Conservation (phyloP, 352 stramenopile genomes). For the Pythium dissimile region DNA sequence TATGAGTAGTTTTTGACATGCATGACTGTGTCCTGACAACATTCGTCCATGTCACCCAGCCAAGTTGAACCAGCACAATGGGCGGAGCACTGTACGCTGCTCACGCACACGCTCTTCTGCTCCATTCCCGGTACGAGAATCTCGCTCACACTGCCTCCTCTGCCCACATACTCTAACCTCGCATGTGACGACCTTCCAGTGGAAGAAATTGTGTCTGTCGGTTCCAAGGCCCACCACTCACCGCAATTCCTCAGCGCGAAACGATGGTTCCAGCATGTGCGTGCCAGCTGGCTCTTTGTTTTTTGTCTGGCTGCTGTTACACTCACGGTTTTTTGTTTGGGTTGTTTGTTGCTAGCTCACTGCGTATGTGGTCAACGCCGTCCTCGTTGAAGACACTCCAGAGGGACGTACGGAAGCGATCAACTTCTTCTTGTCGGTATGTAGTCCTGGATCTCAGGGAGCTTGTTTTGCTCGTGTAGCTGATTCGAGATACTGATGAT, state of each 20-base stretch:
- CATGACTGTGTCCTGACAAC: background rate
- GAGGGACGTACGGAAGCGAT: slow-evolving; percentile 71
- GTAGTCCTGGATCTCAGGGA: background rate
- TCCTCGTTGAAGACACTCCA: slow-evolving; percentile 64
- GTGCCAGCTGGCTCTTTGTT: background rate
- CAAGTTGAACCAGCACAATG: slow-evolving; percentile 57
- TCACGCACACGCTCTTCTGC: slow-evolving; percentile 79
- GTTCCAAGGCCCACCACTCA: slow-evolving; percentile 52
- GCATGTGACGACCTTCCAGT: slow-evolving; percentile 28
- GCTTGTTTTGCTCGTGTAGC: slow-evolving; percentile 19
- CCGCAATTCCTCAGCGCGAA: slow-evolving; percentile 60
- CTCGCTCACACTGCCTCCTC: background rate
- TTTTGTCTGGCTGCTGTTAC: background rate
- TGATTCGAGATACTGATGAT: no score
- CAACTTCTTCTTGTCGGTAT: slow-evolving; percentile 74
- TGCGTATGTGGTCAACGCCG: slow-evolving; percentile 78
- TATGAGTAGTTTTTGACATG: background rate
- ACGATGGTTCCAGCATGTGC: slow-evolving; percentile 84
- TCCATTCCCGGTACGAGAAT: slow-evolving; percentile 62
- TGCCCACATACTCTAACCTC: background rate
- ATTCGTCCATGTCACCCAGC: slow-evolving; percentile 21
- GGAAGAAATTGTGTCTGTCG: slow-evolving; percentile 58
- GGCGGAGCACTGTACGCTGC: slow-evolving; percentile 71
- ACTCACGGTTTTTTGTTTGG: no score
- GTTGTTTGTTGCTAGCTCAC: slow-evolving; percentile 41